A percentile compares a stretch with the other conserved stretches of the same genome.
These are phyloP conservation scores for Carallia brachiata DNA, from an alignment of 345 rosid species.

Conservation along the genomic window DNA sequence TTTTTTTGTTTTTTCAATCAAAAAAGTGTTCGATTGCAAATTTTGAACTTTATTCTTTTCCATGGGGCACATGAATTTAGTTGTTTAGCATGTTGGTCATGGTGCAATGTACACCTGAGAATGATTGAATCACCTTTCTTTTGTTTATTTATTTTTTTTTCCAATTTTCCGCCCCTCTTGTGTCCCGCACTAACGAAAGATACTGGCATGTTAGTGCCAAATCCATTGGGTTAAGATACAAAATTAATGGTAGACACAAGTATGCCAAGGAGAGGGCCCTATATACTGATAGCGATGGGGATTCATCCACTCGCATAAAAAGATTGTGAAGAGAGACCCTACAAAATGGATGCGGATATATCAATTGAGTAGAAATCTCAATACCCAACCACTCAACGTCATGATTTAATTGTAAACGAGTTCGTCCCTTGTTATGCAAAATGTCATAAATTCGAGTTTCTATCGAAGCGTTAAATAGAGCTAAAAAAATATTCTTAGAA, in stretches of 20 bases:
- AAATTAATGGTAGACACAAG: background rate
- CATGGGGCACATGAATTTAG: too few relatives aligned
- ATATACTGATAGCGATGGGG: background rate
- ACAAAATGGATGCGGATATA: background rate
- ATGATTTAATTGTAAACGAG: too few relatives aligned
- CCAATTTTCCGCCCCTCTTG: slow-evolving; percentile 10
- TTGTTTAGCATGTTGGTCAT: background rate
- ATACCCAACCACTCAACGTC: background rate
- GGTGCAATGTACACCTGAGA: slow-evolving; percentile 9
- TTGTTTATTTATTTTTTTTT: too few relatives aligned
- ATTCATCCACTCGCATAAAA: slow-evolving; percentile 5
- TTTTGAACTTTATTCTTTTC: too few relatives aligned
- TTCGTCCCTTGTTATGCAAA: too few relatives aligned
- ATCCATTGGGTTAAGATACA: slow-evolving; percentile 7
- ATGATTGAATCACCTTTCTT: slow-evolving; percentile 3
- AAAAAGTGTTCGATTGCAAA: too few relatives aligned
- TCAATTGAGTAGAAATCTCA: background rate
- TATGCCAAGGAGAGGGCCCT: too few relatives aligned
- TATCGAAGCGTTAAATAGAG: too few relatives aligned
- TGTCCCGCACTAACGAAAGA: slow-evolving; percentile 25
- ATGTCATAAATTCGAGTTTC: too few relatives aligned
- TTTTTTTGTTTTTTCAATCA: too few relatives aligned
- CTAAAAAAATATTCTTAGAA: too few relatives aligned
- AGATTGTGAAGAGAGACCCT: background rate
- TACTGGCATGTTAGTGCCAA: slow-evolving; percentile 16